Base-by-base conservation (phyloP, 345 rosid species). In the Physaria fendleri region DNA sequence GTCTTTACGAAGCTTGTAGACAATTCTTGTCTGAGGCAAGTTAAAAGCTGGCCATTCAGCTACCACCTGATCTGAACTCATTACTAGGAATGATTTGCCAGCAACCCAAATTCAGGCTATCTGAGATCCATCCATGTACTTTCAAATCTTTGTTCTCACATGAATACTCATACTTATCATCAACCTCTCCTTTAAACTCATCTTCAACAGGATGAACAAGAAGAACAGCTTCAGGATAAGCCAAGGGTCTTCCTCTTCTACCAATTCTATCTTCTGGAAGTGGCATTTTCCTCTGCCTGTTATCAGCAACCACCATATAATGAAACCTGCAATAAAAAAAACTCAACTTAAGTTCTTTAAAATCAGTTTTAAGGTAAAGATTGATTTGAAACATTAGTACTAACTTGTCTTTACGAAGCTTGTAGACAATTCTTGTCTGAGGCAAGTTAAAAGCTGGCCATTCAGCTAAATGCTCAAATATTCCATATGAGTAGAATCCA, bases 141-240 rank as follows among this genome's bases (percentile, higher is more conserved):
- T 68, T 56, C 0, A 80, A 76, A 74, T 88, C 76, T 10, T 34
- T 17, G 0, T 2, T 40, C 0, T 11, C 52, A 28, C 46, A 35
- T 52, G 16, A 69, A 27, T 52, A 29, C 53, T 11, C 21, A 20
- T 42, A 38, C 34, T 43, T 15, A 3, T 22, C 98, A 77, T 91
- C 98, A 63, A 91, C 95, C 82, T 90, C 97, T 65, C 96, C 98
- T 65, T 58, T 76, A 51, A 91, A 82, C 60, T 84, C 84, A 4
- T 82, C 78, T 62, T 91, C 95, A n/a, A 84, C 56, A 5, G 96
- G 98, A 42, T 84, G 45, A 32, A 80, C 77, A 25, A 91, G 89
- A 34, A 84, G 72, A 52, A 88, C 95, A 3, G 98, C 98, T 71
- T 91, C 98, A 0, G 85, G 98, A 24, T 37, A 60, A 13, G 85